Conservation (phyloP, 2,329 filamentous ascomycete species). For the Paraconiothyrium brasiliense region DNA sequence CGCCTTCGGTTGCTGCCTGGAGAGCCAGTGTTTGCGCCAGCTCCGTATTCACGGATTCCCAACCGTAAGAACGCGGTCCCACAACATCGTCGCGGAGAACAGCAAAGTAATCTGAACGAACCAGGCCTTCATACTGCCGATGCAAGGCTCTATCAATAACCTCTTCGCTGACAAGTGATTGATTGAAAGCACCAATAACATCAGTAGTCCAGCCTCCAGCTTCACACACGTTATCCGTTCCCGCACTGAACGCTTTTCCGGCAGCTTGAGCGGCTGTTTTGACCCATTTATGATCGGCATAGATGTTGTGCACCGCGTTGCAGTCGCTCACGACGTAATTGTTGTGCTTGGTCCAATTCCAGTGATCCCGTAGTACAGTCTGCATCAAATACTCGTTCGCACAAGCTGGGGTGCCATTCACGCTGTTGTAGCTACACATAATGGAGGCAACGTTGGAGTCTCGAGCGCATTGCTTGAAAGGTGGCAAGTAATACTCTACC, state of each 20-base stretch:
- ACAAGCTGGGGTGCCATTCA: constrained; percentile 73
- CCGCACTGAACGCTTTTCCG: constrained; percentile 60
- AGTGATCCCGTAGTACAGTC: constrained; percentile 70
- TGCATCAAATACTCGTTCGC: constrained; percentile 70
- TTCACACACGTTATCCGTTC: constrained; percentile 65
- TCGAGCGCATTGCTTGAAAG: constrained; percentile 65
- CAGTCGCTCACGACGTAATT: constrained; percentile 75
- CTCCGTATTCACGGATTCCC: constrained; percentile 61
- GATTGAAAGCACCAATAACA: constrained; percentile 25
- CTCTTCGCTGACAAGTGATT: constrained; percentile 51
- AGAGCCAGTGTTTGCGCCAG: constrained; percentile 65
- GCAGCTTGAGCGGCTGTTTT: constrained; percentile 51
- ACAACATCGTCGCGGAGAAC: neutral
- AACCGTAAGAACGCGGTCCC: constrained; percentile 9
- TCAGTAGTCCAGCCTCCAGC: constrained; percentile 44
- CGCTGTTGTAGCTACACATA: constrained; percentile 69
- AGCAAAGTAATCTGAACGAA: constrained; percentile 65
- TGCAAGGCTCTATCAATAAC: constrained; percentile 61
- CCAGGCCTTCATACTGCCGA: constrained; percentile 64
- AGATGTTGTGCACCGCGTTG: constrained; percentile 69
- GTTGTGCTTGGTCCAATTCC: constrained; percentile 69
- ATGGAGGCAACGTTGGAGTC: constrained; percentile 56
- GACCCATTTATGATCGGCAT: constrained; percentile 57
- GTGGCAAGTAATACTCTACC: constrained; percentile 72
- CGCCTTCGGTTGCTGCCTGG: constrained; percentile 59